Evolutionary conservation across 208 protist genomes (phyloP).

Genomic region (Leishmania tropica): DNA sequence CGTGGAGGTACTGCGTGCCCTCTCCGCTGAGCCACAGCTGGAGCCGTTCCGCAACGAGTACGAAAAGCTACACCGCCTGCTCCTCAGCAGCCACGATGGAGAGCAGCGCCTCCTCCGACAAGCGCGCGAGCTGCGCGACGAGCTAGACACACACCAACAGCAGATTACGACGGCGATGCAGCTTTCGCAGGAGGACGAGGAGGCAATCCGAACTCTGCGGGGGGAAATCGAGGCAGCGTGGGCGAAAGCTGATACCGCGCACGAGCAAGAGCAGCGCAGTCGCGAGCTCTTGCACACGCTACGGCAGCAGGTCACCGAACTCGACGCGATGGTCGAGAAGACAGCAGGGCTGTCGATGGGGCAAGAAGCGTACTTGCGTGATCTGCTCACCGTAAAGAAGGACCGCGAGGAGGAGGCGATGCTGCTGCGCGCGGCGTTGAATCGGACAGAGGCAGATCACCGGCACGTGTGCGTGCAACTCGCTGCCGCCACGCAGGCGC

Average conservation of each 20-base stretch:
- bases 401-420: constrained; percentile 92
- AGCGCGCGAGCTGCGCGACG: constrained; percentile 93
- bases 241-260: constrained; percentile 97
- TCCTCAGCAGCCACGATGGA: constrained; percentile 97
- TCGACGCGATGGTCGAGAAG: constrained; percentile 94
- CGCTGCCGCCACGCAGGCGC: constrained; percentile 5
- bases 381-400: constrained; percentile 93
- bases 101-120: constrained; percentile 97
- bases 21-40: constrained; percentile 94
- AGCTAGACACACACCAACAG: constrained; percentile 94
- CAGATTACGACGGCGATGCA: constrained; percentile 97
- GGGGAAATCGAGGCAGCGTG: constrained; percentile 97
- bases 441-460: constrained; percentile 76
- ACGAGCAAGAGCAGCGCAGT: constrained; percentile 96
- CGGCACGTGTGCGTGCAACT: constrained; percentile 20
- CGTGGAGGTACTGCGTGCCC: constrained; percentile 91
- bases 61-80: constrained; percentile 97
- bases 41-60: constrained; percentile 97
- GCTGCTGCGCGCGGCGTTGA: constrained; percentile 58
- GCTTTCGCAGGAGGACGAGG: constrained; percentile 96
- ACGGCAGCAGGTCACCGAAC: constrained; percentile 94
- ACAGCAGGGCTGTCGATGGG: constrained; percentile 92
- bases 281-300: constrained; percentile 95
- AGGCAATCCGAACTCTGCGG: constrained; percentile 93
- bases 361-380: constrained; percentile 95